phyloP scores from a whole-genome alignment of 495 filamentous ascomycete genomes.

The Rhypophila decipiens region DNA sequence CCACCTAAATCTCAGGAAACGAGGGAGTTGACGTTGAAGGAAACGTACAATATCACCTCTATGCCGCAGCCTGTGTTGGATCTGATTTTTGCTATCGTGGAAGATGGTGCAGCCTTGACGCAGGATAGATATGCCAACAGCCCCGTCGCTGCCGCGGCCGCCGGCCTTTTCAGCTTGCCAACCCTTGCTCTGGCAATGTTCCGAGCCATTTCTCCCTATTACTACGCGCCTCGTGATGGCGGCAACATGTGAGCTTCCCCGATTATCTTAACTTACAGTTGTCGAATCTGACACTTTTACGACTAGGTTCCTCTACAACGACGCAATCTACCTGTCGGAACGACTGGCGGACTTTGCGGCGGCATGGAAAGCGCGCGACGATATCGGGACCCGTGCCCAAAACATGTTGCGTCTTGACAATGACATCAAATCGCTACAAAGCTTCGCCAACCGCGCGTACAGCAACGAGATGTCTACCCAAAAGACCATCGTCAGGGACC shows the following conservation, averaged over 20 bases:
- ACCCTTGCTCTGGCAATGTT: conserved; percentile 85
- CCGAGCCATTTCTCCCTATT: conserved; percentile 74
- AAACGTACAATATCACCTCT: conserved; percentile 80
- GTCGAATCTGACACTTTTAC: not conserved
- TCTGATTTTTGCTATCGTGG: conserved; percentile 61
- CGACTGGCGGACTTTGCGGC: conserved; percentile 55
- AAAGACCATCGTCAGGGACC: conserved; percentile 73
- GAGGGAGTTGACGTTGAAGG: conserved; percentile 64
- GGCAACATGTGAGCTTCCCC: conserved; percentile 61
- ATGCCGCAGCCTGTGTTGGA: conserved; percentile 71
- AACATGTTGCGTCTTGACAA: conserved; percentile 55
- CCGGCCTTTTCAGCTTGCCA: conserved; percentile 72
- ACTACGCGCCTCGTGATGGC: conserved; percentile 59
- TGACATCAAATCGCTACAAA: conserved; percentile 66
- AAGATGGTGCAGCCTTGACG: conserved; percentile 61
- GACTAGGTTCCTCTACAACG: conserved; percentile 77
- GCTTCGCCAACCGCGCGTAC: conserved; percentile 79
- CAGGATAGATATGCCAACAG: conserved; percentile 30
- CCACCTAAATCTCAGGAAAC: conserved; percentile 20
- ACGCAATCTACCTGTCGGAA: conserved; percentile 71
- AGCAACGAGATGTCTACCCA: conserved; percentile 81
- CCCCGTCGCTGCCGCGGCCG: conserved; percentile 61
- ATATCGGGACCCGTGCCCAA: conserved; percentile 39
- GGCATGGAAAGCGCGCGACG: conserved; percentile 41
- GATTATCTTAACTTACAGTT: not conserved